phyloP scores from a whole-genome alignment of 2,329 filamentous ascomycete species.

The Biscogniauxia marginata region DNA sequence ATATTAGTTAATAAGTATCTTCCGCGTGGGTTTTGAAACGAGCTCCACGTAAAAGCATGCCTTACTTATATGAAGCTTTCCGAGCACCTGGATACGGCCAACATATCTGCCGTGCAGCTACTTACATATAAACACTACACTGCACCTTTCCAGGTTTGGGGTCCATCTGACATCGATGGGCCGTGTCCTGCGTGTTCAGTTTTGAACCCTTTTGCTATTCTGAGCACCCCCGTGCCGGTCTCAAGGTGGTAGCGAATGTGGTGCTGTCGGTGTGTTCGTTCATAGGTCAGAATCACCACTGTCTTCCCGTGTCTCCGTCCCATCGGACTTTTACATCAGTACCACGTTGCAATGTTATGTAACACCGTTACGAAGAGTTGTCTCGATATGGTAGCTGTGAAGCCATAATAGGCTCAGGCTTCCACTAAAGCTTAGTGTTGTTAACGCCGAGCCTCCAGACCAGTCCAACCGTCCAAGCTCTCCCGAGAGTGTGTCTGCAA shows the following conservation, averaged over 20 bases:
- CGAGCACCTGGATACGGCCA: not conserved
- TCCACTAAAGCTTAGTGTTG: slow-evolving; percentile 12
- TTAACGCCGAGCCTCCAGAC: slow-evolving; percentile 16
- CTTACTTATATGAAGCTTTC: not conserved
- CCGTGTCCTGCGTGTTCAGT: not conserved
- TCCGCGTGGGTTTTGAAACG: not conserved
- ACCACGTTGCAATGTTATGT: slow-evolving; percentile 23
- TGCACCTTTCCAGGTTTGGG: not conserved
- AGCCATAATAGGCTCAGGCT: slow-evolving; percentile 13
- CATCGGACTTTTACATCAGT: slow-evolving; percentile 15
- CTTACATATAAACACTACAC: not conserved
- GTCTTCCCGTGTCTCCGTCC: slow-evolving; percentile 12
- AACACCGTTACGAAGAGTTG: slow-evolving; percentile 17
- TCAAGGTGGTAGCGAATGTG: slow-evolving; percentile 5
- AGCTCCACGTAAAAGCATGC: not conserved
- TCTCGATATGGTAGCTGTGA: slow-evolving; percentile 24
- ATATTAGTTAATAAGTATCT: not conserved
- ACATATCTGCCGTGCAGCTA: not conserved
- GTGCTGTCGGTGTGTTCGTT: slow-evolving; percentile 6
- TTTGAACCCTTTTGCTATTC: not conserved
- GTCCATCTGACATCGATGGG: not conserved
- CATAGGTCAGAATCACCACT: slow-evolving; percentile 12
- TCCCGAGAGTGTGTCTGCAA: not conserved
- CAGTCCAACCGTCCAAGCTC: slow-evolving; percentile 12
- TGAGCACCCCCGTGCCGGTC: slow-evolving; percentile 9